A percentile compares a stretch with the other conserved stretches of the same genome.
These are phyloP conservation scores for Gaeumannomyces sp. DNA, from an alignment of 2,329 filamentous ascomycete species.

Conservation along the genomic window DNA sequence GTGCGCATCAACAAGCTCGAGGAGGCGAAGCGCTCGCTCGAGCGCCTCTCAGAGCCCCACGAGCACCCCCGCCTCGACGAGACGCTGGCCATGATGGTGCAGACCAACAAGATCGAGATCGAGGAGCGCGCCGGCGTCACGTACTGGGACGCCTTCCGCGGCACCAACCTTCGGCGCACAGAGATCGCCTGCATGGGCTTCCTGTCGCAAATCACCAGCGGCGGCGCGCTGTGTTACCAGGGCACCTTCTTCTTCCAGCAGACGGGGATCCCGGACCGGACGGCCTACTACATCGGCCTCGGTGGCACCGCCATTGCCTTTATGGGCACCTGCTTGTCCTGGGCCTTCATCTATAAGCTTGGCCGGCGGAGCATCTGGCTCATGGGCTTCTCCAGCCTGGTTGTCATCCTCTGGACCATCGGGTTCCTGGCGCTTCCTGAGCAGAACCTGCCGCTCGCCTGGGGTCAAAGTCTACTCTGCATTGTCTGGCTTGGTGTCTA, in stretches of 20 bases:
- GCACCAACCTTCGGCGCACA: constrained; percentile 38
- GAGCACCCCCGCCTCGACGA: constrained; percentile 29
- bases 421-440: constrained; percentile 34
- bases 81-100: constrained; percentile 12
- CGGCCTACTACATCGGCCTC: constrained; percentile 35
- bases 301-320: constrained; percentile 38
- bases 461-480: constrained; percentile 34
- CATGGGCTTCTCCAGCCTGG: constrained; percentile 31
- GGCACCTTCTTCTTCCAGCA: constrained; percentile 42
- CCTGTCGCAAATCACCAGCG: constrained; percentile 35
- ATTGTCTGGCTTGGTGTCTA: constrained; percentile 39
- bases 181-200: constrained; percentile 37
- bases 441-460: constrained; percentile 29
- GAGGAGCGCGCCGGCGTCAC: constrained; percentile 30
- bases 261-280: constrained; percentile 31
- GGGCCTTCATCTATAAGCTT: constrained; percentile 34
- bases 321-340: constrained; percentile 35
- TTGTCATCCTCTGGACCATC: constrained; percentile 34
- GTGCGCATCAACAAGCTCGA: constrained; percentile 18
- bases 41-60: constrained; percentile 22
- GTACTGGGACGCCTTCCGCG: constrained; percentile 42
- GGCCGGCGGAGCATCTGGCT: constrained; percentile 39
- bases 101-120: constrained; percentile 15
- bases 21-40: constrained; percentile 27
- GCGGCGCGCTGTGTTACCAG: constrained; percentile 32